Base-by-base conservation (phyloP, 2,329 filamentous ascomycete species). In the Thelonectria blattea region DNA sequence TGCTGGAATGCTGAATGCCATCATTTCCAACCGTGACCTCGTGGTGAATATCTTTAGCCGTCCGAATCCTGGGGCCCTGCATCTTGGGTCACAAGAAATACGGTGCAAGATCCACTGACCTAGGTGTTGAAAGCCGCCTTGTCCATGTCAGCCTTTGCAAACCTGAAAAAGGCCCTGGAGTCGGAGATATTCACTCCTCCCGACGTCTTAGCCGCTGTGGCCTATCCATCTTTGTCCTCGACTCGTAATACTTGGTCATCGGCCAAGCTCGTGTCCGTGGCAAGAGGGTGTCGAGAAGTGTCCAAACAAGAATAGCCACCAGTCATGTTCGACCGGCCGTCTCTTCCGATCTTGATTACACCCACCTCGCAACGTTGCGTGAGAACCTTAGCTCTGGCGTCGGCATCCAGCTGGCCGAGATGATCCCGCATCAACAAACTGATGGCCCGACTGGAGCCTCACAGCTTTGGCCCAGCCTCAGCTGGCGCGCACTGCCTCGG, bases 281-380 rank as follows among this genome's bases (percentile, higher is more conserved):
- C 17, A 30, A 32, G 41, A 30, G 39, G 51, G 46, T 50, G n/a
- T 18, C 18, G 30, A 43, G 14, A 30, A 15, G 11, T 48, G 32
- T 47, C 58, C 52, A n/a, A 60, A 52, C 45, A 45, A 56, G 58
- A 55, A 51, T 30, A 48, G 22, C 42, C 18, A 45, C 32, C 39
- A 30, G n/a, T 27, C 9, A 18, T 10, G 41, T 30, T 42, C 57
- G 47, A 52, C 41, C 52, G 52, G 51, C 52, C 18, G 48, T 15
- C 32, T 52, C 17, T 56, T 52, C 48, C 63, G 39, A 52, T 51
- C 49, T 52, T 57, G 47, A 53, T 42, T 46, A 49, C 42, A 30
- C 52, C 56, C 58, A 55, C 51, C 34, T 48, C 55, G 67, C 65
- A 69, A 69, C 67, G 67, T 69, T 69, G 63, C 57, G 60, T 60